Conservation (phyloP, 805 yeast genomes). For the Debaryomyces hansenii region DNA sequence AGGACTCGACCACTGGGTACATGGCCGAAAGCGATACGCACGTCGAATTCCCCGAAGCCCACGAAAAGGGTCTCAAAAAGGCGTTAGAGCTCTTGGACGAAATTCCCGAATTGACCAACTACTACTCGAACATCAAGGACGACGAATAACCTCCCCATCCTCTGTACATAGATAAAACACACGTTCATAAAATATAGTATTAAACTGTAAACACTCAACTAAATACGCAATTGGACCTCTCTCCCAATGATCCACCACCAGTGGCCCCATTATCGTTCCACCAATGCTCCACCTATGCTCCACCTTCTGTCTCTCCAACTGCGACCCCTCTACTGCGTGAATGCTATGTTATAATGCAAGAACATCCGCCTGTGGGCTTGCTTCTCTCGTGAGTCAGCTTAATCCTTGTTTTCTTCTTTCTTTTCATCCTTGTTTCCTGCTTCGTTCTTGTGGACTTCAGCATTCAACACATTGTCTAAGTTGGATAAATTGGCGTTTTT, state of each 20-base stretch:
- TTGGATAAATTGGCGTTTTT: constrained; percentile 44
- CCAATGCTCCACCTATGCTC: neutral
- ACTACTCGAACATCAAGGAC: constrained; percentile 66
- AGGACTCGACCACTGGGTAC: constrained; percentile 71
- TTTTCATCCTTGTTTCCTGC: neutral
- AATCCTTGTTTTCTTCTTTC: too few species aligned
- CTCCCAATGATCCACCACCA: too few species aligned
- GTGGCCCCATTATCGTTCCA: too few species aligned
- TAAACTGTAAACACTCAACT: too few species aligned
- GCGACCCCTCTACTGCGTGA: neutral
- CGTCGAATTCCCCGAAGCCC: constrained; percentile 55
- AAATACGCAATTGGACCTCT: too few species aligned
- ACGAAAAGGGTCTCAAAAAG: constrained; percentile 51
- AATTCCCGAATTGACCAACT: constrained; percentile 80
- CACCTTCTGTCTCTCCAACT: neutral
- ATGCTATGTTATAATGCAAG: neutral
- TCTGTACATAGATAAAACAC: neutral
- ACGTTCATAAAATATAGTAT: neutral
- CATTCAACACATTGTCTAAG: constrained; percentile 42
- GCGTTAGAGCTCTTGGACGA: constrained; percentile 66
- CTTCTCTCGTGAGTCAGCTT: too few species aligned
- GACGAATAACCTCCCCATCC: neutral
- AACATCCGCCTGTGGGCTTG: too few species aligned
- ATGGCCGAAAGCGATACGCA: constrained; percentile 61
- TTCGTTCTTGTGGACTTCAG: constrained; percentile 27